Conservation (phyloP, 257 asterid genomes). For the Catharanthus roseus region DNA sequence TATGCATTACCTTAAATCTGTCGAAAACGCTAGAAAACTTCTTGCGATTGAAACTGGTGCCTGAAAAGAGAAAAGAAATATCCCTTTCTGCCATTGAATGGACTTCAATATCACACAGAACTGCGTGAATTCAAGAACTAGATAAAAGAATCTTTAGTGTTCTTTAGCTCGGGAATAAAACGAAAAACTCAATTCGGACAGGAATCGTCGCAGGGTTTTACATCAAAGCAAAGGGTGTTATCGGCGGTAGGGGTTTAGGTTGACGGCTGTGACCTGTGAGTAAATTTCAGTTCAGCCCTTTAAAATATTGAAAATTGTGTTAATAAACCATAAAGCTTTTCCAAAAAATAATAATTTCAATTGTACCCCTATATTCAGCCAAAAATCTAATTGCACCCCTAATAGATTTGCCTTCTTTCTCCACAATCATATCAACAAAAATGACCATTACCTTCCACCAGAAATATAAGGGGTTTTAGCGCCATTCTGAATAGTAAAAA, state of each 20-base stretch:
- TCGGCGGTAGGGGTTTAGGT: not conserved
- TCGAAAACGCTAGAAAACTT: conserved; percentile 54
- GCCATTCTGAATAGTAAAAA: too few relatives aligned
- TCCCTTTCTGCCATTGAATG: conserved; percentile 42
- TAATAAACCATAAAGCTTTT: not conserved
- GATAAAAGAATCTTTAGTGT: not conserved
- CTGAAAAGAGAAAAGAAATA: conserved; percentile 66
- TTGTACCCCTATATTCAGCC: not conserved
- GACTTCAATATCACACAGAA: not conserved
- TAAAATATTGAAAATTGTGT: not conserved
- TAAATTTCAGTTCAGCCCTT: not conserved
- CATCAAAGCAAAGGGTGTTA: not conserved
- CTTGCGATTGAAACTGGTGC: conserved; percentile 62
- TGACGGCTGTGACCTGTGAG: not conserved
- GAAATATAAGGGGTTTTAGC: too few relatives aligned
- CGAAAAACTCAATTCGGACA: not conserved
- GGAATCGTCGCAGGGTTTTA: not conserved
- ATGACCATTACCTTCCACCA: too few relatives aligned
- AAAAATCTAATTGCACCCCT: too few relatives aligned
- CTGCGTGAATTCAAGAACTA: not conserved
- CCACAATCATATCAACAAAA: too few relatives aligned
- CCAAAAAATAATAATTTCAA: not conserved
- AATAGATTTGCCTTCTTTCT: not conserved
- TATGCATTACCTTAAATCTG: conserved; percentile 53
- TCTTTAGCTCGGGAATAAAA: not conserved